phyloP scores from a whole-genome alignment of 176 grass and related monocot species.

The Leersia perrieri region DNA sequence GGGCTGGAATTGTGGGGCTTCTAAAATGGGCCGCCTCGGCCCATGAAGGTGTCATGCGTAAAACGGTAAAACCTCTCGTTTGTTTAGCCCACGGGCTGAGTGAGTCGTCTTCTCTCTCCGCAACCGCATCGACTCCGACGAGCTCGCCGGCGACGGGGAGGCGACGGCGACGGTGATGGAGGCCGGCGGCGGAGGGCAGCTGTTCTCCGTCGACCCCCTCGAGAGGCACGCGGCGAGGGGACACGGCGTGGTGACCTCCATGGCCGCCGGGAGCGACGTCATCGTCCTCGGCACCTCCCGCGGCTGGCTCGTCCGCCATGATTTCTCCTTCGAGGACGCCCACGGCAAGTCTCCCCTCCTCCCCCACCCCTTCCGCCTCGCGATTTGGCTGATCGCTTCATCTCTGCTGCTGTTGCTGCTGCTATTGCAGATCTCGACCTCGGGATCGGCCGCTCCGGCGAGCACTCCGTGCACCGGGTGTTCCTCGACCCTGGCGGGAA shows the following conservation, averaged over 20 bases:
- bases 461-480: constrained; percentile 81
- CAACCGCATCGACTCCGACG: background rate
- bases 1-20: background rate
- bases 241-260: constrained; percentile 76
- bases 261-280: constrained; percentile 93
- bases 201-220: constrained; percentile 83
- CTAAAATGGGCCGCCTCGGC: background rate
- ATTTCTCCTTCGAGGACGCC: constrained; percentile 74
- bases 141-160: background rate
- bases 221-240: constrained; percentile 80
- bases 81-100: background rate
- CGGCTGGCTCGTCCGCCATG: constrained; percentile 90
- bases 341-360: constrained; percentile 1
- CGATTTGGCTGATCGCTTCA: background rate
- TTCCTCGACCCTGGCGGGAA: constrained; percentile 90
- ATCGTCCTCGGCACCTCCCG: constrained; percentile 88
- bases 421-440: constrained; percentile 93
- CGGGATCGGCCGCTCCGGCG: constrained; percentile 63
- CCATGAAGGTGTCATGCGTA: background rate
- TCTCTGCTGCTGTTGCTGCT: no score
- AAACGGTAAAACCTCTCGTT: background rate
- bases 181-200: constrained; percentile 32
- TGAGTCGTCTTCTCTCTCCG: no score
- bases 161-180: constrained; percentile 20
- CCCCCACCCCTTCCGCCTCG: background rate